Percentiles rank a stretch among this genome's conserved stretches.
phyloP scores from a whole-genome alignment of 2,329 filamentous ascomycete genomes.

The Fusarium sp. region DNA sequence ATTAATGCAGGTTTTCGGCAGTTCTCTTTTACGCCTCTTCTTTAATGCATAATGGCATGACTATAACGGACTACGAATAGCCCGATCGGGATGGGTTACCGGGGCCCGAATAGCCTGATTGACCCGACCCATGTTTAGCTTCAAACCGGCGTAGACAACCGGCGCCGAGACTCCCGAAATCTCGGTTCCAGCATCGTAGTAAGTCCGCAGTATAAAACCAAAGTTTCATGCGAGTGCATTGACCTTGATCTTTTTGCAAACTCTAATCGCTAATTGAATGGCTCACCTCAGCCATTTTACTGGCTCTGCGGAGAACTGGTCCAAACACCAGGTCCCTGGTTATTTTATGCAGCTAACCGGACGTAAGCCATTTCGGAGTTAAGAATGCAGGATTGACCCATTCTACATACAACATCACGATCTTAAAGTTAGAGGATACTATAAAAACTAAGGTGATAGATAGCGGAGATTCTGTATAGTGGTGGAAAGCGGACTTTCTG shows the following conservation, averaged over 20 bases:
- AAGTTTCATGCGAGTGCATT: background rate
- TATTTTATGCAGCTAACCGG: background rate
- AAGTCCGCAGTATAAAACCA: background rate
- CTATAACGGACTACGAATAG: background rate
- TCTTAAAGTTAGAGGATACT: fast-evolving
- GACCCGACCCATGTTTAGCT: background rate
- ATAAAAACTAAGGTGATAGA: background rate
- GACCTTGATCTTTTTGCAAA: background rate
- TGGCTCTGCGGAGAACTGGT: too few species aligned
- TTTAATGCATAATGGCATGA: background rate
- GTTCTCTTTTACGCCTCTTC: fast-evolving
- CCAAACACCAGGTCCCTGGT: too few species aligned
- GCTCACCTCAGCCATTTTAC: slow-evolving; percentile 1
- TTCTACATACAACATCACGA: background rate
- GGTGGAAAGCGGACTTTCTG: background rate
- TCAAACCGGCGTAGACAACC: background rate
- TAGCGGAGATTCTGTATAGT: background rate
- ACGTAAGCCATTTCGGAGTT: background rate
- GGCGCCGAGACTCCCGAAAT: background rate
- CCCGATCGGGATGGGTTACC: background rate
- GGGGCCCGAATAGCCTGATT: background rate
- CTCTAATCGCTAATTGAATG: background rate
- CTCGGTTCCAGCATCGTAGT: background rate
- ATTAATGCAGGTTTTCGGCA: background rate
- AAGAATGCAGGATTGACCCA: background rate